Conservation (phyloP, 2,329 filamentous ascomycete genomes). For the Penicillium sp. region DNA sequence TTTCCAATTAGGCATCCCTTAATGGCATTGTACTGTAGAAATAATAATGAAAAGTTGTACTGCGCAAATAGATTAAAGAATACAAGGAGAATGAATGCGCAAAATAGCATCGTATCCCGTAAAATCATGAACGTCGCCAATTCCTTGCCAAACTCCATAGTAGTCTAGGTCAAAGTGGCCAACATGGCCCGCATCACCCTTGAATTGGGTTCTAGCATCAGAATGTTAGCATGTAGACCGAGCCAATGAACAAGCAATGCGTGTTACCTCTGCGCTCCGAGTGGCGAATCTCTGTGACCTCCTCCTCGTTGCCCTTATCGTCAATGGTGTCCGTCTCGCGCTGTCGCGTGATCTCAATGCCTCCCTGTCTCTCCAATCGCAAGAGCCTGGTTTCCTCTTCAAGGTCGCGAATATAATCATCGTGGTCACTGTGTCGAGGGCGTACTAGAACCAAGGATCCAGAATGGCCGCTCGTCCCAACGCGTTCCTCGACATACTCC, state of each 20-base stretch:
- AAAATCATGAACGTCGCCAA: slow-evolving; percentile 3
- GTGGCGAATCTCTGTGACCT: slow-evolving; percentile 59
- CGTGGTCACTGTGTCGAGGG: slow-evolving; percentile 51
- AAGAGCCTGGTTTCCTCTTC: slow-evolving; percentile 61
- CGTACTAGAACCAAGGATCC: slow-evolving; percentile 50
- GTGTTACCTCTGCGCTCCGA: slow-evolving; percentile 85
- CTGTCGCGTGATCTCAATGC: slow-evolving; percentile 30
- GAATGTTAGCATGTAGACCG: slow-evolving; percentile 11
- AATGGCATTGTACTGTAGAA: slow-evolving; percentile 3
- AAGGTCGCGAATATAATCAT: slow-evolving; percentile 66
- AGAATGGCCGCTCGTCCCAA: slow-evolving; percentile 42
- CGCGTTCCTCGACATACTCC: slow-evolving; percentile 38
- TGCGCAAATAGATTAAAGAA: slow-evolving; percentile 1
- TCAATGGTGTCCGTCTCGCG: slow-evolving; percentile 34
- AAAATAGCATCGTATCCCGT: slow-evolving; percentile 6
- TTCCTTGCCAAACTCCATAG: neutral
- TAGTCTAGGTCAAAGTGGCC: slow-evolving; percentile 59
- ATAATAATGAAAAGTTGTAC: slow-evolving; percentile 1
- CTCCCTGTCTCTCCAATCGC: slow-evolving; percentile 50
- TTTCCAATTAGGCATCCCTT: slow-evolving; percentile 10
- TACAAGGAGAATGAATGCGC: slow-evolving; percentile 5
- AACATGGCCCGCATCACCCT: slow-evolving; percentile 65
- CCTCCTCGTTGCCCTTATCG: slow-evolving; percentile 43
- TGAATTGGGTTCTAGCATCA: slow-evolving; percentile 57
- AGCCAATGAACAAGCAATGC: neutral